Evolutionary conservation across 495 filamentous ascomycete species (phyloP).

Genomic region (Tuber calosporum): DNA sequence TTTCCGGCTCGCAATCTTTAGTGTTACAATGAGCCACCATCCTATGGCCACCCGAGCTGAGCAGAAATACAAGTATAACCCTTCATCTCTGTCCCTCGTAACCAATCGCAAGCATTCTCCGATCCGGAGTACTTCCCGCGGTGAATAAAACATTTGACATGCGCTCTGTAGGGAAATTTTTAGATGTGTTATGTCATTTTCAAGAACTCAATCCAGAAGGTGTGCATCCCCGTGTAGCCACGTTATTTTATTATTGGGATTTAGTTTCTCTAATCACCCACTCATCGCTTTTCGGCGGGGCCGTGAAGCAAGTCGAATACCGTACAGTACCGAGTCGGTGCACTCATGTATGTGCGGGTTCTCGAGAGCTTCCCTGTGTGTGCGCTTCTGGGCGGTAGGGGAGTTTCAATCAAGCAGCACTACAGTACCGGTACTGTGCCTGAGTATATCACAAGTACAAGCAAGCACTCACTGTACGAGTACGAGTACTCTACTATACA

Average conservation of each 20-base stretch:
- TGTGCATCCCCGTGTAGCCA: not conserved
- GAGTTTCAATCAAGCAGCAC: not conserved
- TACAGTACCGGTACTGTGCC: not conserved
- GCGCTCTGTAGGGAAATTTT: not conserved
- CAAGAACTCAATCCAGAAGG: not conserved
- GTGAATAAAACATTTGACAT: constrained; percentile 1
- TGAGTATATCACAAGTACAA: too few species aligned
- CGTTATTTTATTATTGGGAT: not conserved
- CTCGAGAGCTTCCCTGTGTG: not conserved
- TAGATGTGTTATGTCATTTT: not conserved
- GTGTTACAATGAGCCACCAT: not conserved
- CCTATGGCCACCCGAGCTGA: not conserved
- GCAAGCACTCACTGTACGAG: too few species aligned
- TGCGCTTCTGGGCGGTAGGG: not conserved
- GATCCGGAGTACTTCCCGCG: constrained; percentile 1
- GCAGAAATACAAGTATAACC: not conserved
- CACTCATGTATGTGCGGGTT: not conserved
- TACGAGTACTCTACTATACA: too few species aligned
- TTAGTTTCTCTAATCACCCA: not conserved
- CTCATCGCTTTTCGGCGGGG: not conserved
- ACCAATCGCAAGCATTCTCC: not conserved
- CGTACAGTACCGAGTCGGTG: not conserved
- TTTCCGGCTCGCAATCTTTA: not conserved
- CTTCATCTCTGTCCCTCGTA: not conserved
- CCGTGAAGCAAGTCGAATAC: not conserved